phyloP scores from a whole-genome alignment of 2,329 filamentous ascomycete species.

The Thelonectria rubi region DNA sequence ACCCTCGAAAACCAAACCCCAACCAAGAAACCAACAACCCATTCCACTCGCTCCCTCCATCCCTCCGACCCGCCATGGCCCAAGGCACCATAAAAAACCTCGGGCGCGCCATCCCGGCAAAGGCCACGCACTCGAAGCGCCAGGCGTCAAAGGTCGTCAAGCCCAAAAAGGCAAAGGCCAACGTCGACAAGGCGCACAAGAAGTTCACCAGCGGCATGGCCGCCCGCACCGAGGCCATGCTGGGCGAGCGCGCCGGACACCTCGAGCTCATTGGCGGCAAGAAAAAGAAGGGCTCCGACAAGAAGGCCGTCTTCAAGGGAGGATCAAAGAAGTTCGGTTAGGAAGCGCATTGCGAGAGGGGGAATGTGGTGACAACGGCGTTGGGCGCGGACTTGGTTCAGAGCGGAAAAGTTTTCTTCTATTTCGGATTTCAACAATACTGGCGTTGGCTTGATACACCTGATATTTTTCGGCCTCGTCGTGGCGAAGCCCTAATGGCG shows the following conservation, averaged over 20 bases:
- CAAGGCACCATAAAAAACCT: slow-evolving; percentile 64
- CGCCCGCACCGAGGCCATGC: slow-evolving; percentile 64
- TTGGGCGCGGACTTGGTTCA: neutral
- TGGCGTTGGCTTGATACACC: slow-evolving; percentile 18
- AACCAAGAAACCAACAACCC: slow-evolving; percentile 3
- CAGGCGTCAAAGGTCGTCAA: slow-evolving; percentile 59
- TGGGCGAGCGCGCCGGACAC: slow-evolving; percentile 68
- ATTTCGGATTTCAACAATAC: neutral
- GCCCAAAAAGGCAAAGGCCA: slow-evolving; percentile 55
- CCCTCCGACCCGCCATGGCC: slow-evolving; percentile 54
- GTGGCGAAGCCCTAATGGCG: neutral
- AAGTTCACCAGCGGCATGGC: slow-evolving; percentile 65
- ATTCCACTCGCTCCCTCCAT: neutral
- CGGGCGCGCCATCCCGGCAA: slow-evolving; percentile 51
- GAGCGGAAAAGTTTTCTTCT: neutral
- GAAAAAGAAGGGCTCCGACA: slow-evolving; percentile 57
- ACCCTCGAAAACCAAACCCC: neutral
- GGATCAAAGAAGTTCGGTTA: slow-evolving; percentile 66
- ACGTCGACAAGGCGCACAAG: slow-evolving; percentile 62
- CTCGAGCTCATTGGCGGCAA: slow-evolving; percentile 68
- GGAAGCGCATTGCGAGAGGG: slow-evolving; percentile 21
- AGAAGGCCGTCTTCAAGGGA: slow-evolving; percentile 54
- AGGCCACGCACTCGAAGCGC: slow-evolving; percentile 53
- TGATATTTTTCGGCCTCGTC: slow-evolving; percentile 1
- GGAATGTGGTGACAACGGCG: neutral